phyloP scores from a whole-genome alignment of 192 early-diverging fungal genomes.

The Piromyces sp. region DNA sequence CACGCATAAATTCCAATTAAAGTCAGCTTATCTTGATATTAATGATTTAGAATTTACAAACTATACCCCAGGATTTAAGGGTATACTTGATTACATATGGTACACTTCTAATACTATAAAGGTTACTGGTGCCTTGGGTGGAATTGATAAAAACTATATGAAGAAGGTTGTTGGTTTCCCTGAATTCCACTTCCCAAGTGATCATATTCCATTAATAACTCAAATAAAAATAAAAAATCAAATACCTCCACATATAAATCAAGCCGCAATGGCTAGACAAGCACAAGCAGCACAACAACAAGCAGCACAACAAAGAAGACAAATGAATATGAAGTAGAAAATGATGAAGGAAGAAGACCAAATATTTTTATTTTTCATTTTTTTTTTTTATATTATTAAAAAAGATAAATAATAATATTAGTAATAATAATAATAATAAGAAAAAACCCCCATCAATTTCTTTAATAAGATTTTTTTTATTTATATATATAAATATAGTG shows the following conservation, averaged over 20 bases:
- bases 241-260: neutral
- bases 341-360: no score
- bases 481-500: no score
- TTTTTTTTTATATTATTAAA: no score
- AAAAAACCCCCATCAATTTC: no score
- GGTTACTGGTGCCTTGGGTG: constrained; percentile 61
- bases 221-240: neutral
- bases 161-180: constrained; percentile 75
- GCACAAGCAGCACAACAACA: neutral
- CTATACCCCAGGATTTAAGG: constrained; percentile 66
- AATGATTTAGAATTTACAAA: constrained; percentile 82
- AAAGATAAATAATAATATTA: no score
- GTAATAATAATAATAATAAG: no score
- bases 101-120: constrained; percentile 56
- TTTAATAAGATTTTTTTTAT: no score
- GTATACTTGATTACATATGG: constrained; percentile 90
- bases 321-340: no score
- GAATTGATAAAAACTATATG: constrained; percentile 66
- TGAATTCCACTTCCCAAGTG: constrained; percentile 54
- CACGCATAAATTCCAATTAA: constrained; percentile 62
- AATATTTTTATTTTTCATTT: no score
- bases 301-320: neutral
- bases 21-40: constrained; percentile 56
- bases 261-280: neutral
- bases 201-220: constrained; percentile 3